These are phyloP conservation scores for Physaria fendleri DNA, from an alignment of 345 rosid genomes.

Conservation along the genomic window DNA sequence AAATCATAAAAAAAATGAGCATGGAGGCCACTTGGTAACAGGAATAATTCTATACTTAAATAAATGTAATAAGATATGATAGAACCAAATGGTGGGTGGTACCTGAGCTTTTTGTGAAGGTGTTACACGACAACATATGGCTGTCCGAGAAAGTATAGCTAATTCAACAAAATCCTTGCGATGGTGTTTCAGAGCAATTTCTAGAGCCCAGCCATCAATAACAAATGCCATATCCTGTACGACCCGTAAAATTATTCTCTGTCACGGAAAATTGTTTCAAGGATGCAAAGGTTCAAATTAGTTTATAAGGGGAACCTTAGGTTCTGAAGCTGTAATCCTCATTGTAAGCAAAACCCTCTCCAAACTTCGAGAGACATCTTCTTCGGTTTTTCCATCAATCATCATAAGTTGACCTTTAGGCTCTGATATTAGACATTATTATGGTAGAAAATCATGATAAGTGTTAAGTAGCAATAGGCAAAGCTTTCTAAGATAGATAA, in stretches of 20 bases:
- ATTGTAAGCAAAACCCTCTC: constrained; percentile 96
- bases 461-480: constrained; percentile 11
- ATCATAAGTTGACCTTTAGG: constrained; percentile 96
- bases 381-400: constrained; percentile 92
- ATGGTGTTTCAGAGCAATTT: constrained; percentile 77
- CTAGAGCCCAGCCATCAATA: constrained; percentile 98
- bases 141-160: constrained; percentile 93
- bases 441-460: constrained; percentile 8
- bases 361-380: constrained; percentile 74
- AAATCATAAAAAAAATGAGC: neutral
- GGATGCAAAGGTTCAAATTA: constrained; percentile 2
- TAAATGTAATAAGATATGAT: neutral
- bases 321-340: constrained; percentile 86
- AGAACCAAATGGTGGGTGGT: neutral
- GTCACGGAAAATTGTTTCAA: neutral
- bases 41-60: neutral
- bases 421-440: constrained; percentile 38
- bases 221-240: constrained; percentile 92
- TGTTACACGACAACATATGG: constrained; percentile 96
- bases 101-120: constrained; percentile 99
- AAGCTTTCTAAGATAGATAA: neutral
- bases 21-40: neutral
- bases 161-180: constrained; percentile 83
- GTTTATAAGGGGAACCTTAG: constrained; percentile 54
- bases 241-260: neutral